Base-by-base conservation (phyloP, 176 grass and related monocot species). In the Raddia guianensis region DNA sequence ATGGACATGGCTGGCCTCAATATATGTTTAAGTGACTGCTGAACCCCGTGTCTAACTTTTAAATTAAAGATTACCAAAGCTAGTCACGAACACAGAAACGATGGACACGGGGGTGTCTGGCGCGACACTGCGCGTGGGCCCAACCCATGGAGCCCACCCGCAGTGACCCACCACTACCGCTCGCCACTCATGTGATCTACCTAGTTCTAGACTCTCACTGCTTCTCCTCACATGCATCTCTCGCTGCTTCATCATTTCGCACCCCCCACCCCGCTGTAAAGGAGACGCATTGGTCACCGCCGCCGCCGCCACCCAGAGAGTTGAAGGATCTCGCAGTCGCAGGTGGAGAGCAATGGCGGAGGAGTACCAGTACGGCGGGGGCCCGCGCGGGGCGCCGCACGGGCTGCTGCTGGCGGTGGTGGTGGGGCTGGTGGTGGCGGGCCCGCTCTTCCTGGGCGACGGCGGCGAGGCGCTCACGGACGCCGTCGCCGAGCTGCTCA, bases 401-500 rank as follows among this genome's bases (percentile, higher is more conserved):
- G 91, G 88, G 14, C 61, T 94, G 75, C 75, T 91, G 60, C 83
- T 94, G 60, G 91, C 91, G 74, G 85, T 86, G 70, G 91, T 87
- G 80, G 40, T 86, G 75, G 86, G 84, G 3, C 86, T 85, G 8
- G 69, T 94, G 64, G 88, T 91, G 71, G 86, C 81, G 27, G 91
- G 83, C 69, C 82, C 76, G 86, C 83, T 90, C 2, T 89, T 94
- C 83, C 83, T 91, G 61, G 79, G 89, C 35, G 88, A 85, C 88
- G 85, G 84, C 80, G 84, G 89, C 8, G 84, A 87, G 84, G 89
- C 80, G 27, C 10, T 91, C 64, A 91, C 85, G 42, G 85, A 83
- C 7, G 79, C 85, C 33, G 21, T 94, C 58, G 80, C 86, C 21
- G 88, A 91, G 79, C 70, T 86, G 8, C 82, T 94, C 44, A 91